These are phyloP conservation scores for Erysimum cheiri DNA, from an alignment of 441 rosid genomes.

Conservation along the genomic window DNA sequence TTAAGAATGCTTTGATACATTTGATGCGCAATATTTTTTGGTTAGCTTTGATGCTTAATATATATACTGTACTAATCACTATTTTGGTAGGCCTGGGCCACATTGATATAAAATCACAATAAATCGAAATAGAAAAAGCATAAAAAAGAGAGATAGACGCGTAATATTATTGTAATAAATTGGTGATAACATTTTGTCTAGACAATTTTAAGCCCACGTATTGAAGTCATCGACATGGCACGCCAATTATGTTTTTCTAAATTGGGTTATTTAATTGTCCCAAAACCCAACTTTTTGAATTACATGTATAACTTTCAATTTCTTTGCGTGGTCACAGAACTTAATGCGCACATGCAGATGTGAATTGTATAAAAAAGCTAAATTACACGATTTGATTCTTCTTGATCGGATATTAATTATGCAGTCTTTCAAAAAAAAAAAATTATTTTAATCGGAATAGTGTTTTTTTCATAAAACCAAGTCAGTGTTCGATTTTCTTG, in stretches of 20 bases:
- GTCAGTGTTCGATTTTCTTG: too few relatives aligned
- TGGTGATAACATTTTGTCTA: constrained; percentile 25
- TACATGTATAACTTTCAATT: not conserved
- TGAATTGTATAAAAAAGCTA: too few relatives aligned
- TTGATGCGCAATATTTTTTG: not conserved
- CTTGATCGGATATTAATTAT: too few relatives aligned
- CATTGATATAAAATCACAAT: constrained; percentile 18
- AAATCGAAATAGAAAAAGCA: not conserved
- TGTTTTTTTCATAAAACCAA: too few relatives aligned
- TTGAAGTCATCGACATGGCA: constrained; percentile 38
- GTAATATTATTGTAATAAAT: constrained; percentile 39
- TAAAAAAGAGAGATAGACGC: constrained; percentile 23
- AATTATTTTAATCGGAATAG: too few relatives aligned
- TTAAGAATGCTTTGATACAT: not conserved
- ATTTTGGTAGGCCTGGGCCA: constrained; percentile 32
- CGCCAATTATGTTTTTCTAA: constrained; percentile 12
- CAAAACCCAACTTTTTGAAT: not conserved
- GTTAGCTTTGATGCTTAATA: not conserved
- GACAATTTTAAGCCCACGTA: constrained; percentile 37
- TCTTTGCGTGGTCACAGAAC: constrained; percentile 1
- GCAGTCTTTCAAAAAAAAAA: too few relatives aligned
- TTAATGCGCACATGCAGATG: constrained; percentile 12
- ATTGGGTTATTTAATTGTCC: not conserved
- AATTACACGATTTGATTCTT: too few relatives aligned
- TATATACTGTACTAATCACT: not conserved